Evolutionary conservation across 1,139 yeast genomes (phyloP).

Genomic region (Candida mesenterica): DNA sequence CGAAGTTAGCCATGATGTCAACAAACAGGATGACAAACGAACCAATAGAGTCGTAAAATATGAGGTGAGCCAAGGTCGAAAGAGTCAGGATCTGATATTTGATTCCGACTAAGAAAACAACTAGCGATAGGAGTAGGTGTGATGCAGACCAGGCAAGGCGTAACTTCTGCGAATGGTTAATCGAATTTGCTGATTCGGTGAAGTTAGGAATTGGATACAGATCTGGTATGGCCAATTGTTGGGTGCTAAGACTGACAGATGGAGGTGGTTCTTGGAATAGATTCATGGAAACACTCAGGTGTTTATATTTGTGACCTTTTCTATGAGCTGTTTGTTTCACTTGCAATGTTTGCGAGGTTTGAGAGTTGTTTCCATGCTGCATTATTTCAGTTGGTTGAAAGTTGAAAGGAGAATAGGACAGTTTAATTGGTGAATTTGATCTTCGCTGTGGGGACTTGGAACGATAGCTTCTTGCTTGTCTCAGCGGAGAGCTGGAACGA

Average conservation of each 20-base stretch:
- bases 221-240: constrained; percentile 71
- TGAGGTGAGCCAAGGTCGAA: constrained; percentile 80
- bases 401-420: constrained; percentile 46
- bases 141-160: constrained; percentile 65
- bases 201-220: constrained; percentile 78
- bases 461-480: constrained; percentile 34
- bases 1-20: constrained; percentile 81
- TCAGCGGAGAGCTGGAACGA: constrained; percentile 24
- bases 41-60: constrained; percentile 84
- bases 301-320: constrained; percentile 93
- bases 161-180: constrained; percentile 51
- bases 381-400: constrained; percentile 45
- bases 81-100: constrained; percentile 58
- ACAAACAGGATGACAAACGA: constrained; percentile 69
- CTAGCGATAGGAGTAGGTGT: constrained; percentile 56
- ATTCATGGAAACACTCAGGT: constrained; percentile 96
- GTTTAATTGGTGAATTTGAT: constrained; percentile 41
- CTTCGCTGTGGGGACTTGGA: constrained; percentile 38
- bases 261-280: constrained; percentile 90
- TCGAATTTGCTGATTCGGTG: constrained; percentile 57
- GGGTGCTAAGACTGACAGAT: constrained; percentile 32
- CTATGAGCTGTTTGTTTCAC: constrained; percentile 64
- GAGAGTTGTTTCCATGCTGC: constrained; percentile 29
- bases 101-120: constrained; percentile 63
- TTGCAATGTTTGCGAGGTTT: constrained; percentile 22